Base-by-base conservation (phyloP, 805 yeast species). In the Blastobotrys americana region DNA sequence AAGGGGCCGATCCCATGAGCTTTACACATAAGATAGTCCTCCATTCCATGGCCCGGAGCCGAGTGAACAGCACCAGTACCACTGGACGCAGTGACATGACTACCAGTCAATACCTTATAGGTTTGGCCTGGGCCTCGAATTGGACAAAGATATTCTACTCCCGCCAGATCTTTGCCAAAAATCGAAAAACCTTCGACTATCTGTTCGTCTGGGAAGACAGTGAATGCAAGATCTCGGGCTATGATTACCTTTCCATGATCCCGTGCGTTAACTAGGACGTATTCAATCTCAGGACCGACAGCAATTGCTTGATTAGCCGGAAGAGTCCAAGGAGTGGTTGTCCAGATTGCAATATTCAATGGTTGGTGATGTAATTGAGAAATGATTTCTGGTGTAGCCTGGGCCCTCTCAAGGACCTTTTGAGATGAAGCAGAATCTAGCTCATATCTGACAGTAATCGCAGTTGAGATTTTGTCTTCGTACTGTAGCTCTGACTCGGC, bases 261-360 rank as follows among this genome's bases (percentile, higher is more conserved):
- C 0, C 45, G 48, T 1, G 64, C 54, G 25, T 59, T 54, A 3
- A 77, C 61, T 9, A 83, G 51, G 0, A 79, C 74, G 59, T 93
- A 93, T 0, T 61, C 58, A 44, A 84, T 66, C 1, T 70, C 64
- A 21, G 75, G 64, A 55, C 86, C 78, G 35, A 83, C 72, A 37
- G 93, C 81, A 36, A 93, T 77, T 0, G 97, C 97, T 50, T 74
- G 72, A 58, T 93, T 93, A 0, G 96, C 81, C 3, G 86, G 84
- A 25, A 93, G 70, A 0, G 99, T 93, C 99, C 99, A 93, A 0
- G 98, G 97, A 1, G 98, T 93, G 1, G 96, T 89, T 0, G 99
- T 93, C 99, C 99, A 93, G 45, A 93, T 86, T 3, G 63, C 56
- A 2, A 63, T 47, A 9, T 54, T 40, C 16, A 49, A 25, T 9